Evolutionary conservation across 1,284 basidiomycete species (phyloP), one percentile per base, ranked within the genome.

Genomic region (Ustilago sp.): DNA sequence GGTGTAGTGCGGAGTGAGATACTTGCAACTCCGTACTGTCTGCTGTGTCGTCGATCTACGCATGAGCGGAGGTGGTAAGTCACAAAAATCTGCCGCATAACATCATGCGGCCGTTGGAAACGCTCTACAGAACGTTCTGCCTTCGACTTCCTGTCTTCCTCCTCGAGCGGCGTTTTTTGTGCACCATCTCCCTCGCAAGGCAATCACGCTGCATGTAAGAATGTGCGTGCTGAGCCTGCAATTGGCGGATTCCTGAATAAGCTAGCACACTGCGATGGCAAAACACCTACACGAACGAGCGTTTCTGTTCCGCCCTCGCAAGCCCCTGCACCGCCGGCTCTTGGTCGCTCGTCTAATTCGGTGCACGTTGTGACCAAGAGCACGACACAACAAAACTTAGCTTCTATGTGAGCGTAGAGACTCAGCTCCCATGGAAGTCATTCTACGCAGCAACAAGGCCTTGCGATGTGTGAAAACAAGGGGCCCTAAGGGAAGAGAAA

Each of bases 91-190:
- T 50, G 48, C 43, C 43, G 43, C 48, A 50, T 50, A 28, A 50
- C 23, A 32, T 4, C 23, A 50, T 32, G 48, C 48, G 15, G 15
- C 48, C 31, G 23, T 28, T 28, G 23, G 23, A 50, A 32, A 32
- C 4, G 35, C 48, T 62, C 43, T 48, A 58, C 50, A 50, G 66
- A 68, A 68, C 59, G 32, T 68, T 68, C 65, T 51, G 59, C 43
- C 51, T 31, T 62, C 31, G 41, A 43, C 28, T 23, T 32, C 45
- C 11, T 39, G 31, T 19, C 35, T 31, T 35, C 19, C 12, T 23
- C 6, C 35, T 48, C 28, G 45, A 28, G n/a, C 47, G n/a, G 31
- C 47, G 17, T 41, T 13, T 12, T 15, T 17, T 41, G 11, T 17
- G 8, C 39, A 41, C 50, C 8, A 36, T 23, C 51, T 53, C n/a